These are phyloP conservation scores for Porpolomopsis calyptriformis DNA, from an alignment of 768 basidiomycete genomes.

Conservation along the genomic window DNA sequence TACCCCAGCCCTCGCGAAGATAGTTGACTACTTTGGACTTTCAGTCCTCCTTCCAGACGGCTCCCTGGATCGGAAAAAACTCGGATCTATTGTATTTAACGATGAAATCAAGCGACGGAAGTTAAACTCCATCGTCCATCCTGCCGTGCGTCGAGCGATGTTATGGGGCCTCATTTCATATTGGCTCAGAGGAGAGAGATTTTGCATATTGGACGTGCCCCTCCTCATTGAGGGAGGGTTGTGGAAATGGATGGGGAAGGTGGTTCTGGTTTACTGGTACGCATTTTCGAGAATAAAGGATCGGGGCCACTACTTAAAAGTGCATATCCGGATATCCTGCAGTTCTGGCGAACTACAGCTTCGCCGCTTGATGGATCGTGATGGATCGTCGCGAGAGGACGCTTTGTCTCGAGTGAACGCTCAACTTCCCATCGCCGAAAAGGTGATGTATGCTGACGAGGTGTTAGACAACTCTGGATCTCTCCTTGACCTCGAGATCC, in stretches of 20 bases:
- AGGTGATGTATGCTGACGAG: slow-evolving; percentile 74
- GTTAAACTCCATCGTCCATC: slow-evolving; percentile 83
- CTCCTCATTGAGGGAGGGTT: slow-evolving; percentile 82
- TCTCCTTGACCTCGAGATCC: slow-evolving; percentile 47
- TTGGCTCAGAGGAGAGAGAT: slow-evolving; percentile 71
- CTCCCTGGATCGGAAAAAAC: slow-evolving; percentile 66
- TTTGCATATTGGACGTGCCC: slow-evolving; percentile 85
- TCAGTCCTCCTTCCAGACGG: slow-evolving; percentile 60
- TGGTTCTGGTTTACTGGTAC: slow-evolving; percentile 90
- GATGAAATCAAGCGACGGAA: slow-evolving; percentile 59
- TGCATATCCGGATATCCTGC: neutral
- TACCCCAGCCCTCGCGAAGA: slow-evolving; percentile 56
- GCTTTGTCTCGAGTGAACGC: slow-evolving; percentile 68
- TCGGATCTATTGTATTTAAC: slow-evolving; percentile 79
- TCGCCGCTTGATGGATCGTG: slow-evolving; percentile 69
- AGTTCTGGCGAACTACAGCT: slow-evolving; percentile 82
- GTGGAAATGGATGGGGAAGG: slow-evolving; percentile 71
- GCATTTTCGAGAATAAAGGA: neutral
- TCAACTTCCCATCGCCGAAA: slow-evolving; percentile 70
- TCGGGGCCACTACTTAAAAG: too few relatives aligned
- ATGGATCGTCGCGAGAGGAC: slow-evolving; percentile 51
- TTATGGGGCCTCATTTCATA: slow-evolving; percentile 49
- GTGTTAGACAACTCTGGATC: slow-evolving; percentile 87
- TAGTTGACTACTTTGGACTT: slow-evolving; percentile 61
- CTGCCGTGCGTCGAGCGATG: slow-evolving; percentile 78